These are phyloP conservation scores for Shiraia bambusicola DNA, from an alignment of 2,329 filamentous ascomycete genomes.

Conservation along the genomic window DNA sequence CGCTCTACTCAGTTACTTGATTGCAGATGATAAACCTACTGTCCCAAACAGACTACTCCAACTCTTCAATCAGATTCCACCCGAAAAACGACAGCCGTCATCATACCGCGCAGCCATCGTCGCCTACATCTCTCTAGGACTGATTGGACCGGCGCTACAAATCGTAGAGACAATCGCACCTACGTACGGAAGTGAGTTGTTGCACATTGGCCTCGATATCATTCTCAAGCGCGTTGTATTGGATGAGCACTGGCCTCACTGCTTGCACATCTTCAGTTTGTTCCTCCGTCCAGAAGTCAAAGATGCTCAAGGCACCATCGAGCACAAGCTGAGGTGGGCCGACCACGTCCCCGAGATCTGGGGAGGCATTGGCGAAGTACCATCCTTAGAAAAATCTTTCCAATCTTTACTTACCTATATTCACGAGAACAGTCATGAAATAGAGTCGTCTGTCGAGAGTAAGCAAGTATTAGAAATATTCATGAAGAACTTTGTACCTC, in stretches of 20 bases:
- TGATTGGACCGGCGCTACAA: slow-evolving; percentile 41
- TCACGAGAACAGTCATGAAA: slow-evolving; percentile 25
- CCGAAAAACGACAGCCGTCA: slow-evolving; percentile 39
- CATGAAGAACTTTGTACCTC: slow-evolving; percentile 28
- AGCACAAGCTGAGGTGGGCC: slow-evolving; percentile 8
- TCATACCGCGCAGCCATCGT: slow-evolving; percentile 51
- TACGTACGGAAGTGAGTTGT: slow-evolving; percentile 2
- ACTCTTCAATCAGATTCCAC: slow-evolving; percentile 50
- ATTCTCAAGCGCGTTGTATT: slow-evolving; percentile 32
- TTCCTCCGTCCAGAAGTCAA: slow-evolving; percentile 14
- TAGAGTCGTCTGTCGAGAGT: slow-evolving; percentile 17
- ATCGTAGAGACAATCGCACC: slow-evolving; percentile 46
- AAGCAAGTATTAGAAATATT: slow-evolving; percentile 21
- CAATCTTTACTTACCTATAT: slow-evolving; percentile 32
- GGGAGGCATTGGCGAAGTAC: slow-evolving; percentile 23
- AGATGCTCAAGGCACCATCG: not conserved
- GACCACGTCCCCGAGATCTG: slow-evolving; percentile 25
- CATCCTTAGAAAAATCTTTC: slow-evolving; percentile 26
- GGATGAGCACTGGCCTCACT: slow-evolving; percentile 41
- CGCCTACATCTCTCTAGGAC: slow-evolving; percentile 47
- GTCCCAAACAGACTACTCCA: slow-evolving; percentile 48
- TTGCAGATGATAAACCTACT: slow-evolving; percentile 17
- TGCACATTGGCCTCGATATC: slow-evolving; percentile 31
- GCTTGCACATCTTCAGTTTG: slow-evolving; percentile 27
- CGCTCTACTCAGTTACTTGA: slow-evolving; percentile 36